Percentiles rank a stretch among this genome's conserved stretches.
phyloP scores from a whole-genome alignment of 495 filamentous ascomycete genomes.

The Podospora australis region DNA sequence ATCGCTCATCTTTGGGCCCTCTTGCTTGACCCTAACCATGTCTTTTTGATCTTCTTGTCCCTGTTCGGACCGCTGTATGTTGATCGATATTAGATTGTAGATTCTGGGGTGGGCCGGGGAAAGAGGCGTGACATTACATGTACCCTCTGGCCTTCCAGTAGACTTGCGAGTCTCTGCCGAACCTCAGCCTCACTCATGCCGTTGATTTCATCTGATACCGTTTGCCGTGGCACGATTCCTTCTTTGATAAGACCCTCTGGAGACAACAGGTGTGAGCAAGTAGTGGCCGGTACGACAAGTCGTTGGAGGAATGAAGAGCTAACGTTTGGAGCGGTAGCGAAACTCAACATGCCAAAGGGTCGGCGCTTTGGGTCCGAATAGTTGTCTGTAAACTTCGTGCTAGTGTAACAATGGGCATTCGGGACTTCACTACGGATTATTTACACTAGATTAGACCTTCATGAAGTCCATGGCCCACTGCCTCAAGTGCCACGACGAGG shows the following conservation, averaged over 20 bases:
- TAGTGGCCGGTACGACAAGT: too few species aligned
- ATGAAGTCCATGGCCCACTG: too few species aligned
- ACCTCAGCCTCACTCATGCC: not conserved
- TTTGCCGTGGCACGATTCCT: not conserved
- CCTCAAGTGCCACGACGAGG: too few species aligned
- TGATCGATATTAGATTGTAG: not conserved
- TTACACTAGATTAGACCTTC: too few species aligned
- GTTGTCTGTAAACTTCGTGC: not conserved
- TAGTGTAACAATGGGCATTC: too few species aligned
- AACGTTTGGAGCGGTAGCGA: constrained; percentile 12
- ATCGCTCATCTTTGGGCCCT: not conserved
- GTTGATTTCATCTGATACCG: not conserved
- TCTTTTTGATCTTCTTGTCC: not conserved
- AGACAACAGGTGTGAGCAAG: not conserved
- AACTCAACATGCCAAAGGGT: constrained; percentile 16
- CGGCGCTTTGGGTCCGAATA: not conserved
- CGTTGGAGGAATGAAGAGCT: not conserved
- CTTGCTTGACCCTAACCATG: not conserved
- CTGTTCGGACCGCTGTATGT: not conserved
- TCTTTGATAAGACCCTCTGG: constrained; percentile 10
- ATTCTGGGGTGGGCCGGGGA: too few species aligned
- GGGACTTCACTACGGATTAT: too few species aligned
- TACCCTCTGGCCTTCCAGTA: not conserved
- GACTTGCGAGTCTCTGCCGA: not conserved
- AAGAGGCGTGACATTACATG: not conserved